phyloP scores from a whole-genome alignment of 495 filamentous ascomycete genomes.

The Neurospora discreta region DNA sequence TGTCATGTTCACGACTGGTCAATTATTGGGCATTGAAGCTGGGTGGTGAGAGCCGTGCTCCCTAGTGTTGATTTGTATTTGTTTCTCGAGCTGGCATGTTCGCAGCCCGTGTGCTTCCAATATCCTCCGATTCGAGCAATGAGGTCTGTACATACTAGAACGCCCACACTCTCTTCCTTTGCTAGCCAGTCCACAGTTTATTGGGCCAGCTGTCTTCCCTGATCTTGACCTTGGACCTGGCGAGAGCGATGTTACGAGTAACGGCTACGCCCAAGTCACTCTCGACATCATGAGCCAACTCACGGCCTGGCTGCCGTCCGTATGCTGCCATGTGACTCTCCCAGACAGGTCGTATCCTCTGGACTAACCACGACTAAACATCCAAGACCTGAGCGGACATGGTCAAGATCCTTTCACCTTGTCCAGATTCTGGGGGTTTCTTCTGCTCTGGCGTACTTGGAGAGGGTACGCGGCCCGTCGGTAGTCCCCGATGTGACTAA shows the following conservation, averaged over 20 bases:
- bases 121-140: background rate
- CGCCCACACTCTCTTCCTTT: background rate
- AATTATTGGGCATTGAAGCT: background rate
- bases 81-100: background rate
- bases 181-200: background rate
- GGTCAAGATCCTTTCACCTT: background rate
- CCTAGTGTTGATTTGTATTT: background rate
- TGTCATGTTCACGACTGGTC: background rate
- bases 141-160: background rate
- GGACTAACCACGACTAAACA: background rate
- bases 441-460: too few relatives aligned
- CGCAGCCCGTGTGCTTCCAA: background rate
- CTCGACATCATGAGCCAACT: too few relatives aligned
- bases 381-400: background rate
- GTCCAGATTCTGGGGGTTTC: too few relatives aligned
- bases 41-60: background rate
- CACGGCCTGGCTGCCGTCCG: too few relatives aligned
- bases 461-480: too few relatives aligned
- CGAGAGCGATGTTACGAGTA: too few relatives aligned
- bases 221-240: too few relatives aligned
- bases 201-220: too few relatives aligned
- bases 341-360: accelerated
- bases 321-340: background rate
- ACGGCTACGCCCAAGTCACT: too few relatives aligned
- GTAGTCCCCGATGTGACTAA: too few relatives aligned